Base-by-base conservation (phyloP, 2,329 filamentous ascomycete genomes). In the Penicillium expansum region DNA sequence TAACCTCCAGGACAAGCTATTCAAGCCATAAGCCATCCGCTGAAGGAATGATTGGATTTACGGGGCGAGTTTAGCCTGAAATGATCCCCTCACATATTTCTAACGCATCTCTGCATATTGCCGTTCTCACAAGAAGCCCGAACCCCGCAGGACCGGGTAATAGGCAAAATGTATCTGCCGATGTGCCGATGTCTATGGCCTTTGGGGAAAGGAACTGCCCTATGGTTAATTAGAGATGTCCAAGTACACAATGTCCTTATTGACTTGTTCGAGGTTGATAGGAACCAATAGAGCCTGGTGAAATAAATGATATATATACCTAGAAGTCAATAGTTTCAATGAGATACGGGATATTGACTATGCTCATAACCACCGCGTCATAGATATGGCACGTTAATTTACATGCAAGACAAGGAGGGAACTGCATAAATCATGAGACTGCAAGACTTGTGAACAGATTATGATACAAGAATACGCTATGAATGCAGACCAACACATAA, bases 391-490 rank as follows among this genome's bases (percentile, higher is more conserved):
- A n/a, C n/a, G n/a, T n/a, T 39, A 7, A 14, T 41, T 41, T 41
- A 43, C 22, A 29, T 4, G 13, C 9, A 43, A 27, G 9, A 42
- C 39, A 20, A 20, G 35, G 18, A 33, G 5, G 16, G 10, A 27
- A n/a, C 9, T 41, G 16, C 7, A 8, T 22, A 22, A 51, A 42
- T 11, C 10, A 35, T 16, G 24, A 56, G 41, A 33, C 9, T 45
- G 20, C 29, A 44, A 29, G 18, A 18, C 29, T 52, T 41, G 48
- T 45, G 22, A 41, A 33, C 16, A 27, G 38, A 41, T 22, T 47
- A 52, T 52, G 20, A 45, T 56, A 56, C 47, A 55, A 55, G 20
- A 39, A 37, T 45, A 56, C 48, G 54, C 54, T 56, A 43, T 47
- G 32, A 45, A 56, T 45, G 48, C 53, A 52, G 27, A 56, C 22